phyloP scores from a whole-genome alignment of 1,139 yeast species.

The Suhomyces choctaworum region DNA sequence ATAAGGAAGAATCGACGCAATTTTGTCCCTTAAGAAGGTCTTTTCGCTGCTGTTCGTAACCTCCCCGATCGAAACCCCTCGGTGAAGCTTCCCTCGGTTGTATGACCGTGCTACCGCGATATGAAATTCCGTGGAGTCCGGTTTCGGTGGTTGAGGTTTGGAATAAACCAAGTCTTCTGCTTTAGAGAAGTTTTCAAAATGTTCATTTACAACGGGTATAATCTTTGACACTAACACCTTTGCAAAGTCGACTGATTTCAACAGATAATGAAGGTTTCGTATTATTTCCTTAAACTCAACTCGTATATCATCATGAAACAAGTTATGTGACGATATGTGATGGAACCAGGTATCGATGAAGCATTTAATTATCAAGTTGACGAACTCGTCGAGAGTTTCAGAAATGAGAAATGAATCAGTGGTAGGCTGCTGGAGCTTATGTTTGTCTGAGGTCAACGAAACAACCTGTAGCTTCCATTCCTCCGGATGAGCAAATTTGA shows the following conservation, averaged over 20 bases:
- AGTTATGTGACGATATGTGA: slow-evolving; percentile 44
- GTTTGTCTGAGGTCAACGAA: slow-evolving; percentile 8
- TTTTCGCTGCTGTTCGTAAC: slow-evolving; percentile 51
- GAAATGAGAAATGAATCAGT: slow-evolving; percentile 55
- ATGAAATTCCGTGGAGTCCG: slow-evolving; percentile 34
- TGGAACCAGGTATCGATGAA: slow-evolving; percentile 69
- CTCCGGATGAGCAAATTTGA: slow-evolving; percentile 12
- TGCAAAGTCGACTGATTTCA: slow-evolving; percentile 53
- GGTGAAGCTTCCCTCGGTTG: slow-evolving; percentile 59
- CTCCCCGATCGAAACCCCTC: slow-evolving; percentile 52
- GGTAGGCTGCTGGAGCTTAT: slow-evolving; percentile 25
- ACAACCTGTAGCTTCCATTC: slow-evolving; percentile 12
- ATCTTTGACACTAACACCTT: slow-evolving; percentile 56
- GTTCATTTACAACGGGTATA: slow-evolving; percentile 68
- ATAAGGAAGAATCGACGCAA: slow-evolving; percentile 49
- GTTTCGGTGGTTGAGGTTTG: slow-evolving; percentile 17
- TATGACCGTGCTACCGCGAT: slow-evolving; percentile 61
- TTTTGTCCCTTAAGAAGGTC: slow-evolving; percentile 47
- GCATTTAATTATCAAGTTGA: slow-evolving; percentile 54
- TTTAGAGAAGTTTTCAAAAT: slow-evolving; percentile 52
- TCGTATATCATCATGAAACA: slow-evolving; percentile 58
- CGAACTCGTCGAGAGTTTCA: slow-evolving; percentile 52
- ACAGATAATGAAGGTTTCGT: slow-evolving; percentile 39
- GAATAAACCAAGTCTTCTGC: slow-evolving; percentile 51
- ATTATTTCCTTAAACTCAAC: slow-evolving; percentile 48